Conservation (phyloP, 1,139 yeast genomes). For the Yamadazyma mexicana region DNA sequence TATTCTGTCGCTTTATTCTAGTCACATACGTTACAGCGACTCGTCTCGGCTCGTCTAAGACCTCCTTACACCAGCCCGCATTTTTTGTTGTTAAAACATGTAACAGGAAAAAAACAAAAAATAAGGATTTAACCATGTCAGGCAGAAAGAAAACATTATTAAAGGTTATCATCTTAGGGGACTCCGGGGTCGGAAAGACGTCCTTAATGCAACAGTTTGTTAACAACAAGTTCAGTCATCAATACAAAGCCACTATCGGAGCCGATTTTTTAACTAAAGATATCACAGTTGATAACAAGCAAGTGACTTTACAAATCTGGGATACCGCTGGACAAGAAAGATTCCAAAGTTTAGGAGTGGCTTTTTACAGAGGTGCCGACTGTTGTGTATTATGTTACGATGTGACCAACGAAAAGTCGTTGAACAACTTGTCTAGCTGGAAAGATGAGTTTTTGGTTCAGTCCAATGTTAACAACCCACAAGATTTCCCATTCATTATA, state of each 20-base stretch:
- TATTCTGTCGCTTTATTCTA: neutral
- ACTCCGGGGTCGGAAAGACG: conserved; percentile 97
- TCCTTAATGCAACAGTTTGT: conserved; percentile 96
- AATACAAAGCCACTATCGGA: conserved; percentile 96
- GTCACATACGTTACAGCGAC: too few species aligned
- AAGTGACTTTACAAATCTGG: conserved; percentile 89
- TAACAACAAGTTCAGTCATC: conserved; percentile 91
- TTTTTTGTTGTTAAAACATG: neutral
- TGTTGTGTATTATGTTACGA: conserved; percentile 96
- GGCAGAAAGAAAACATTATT: conserved; percentile 85
- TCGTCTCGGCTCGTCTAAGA: too few species aligned
- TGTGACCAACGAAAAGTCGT: conserved; percentile 89
- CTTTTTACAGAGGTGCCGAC: conserved; percentile 97
- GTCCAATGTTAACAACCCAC: conserved; percentile 91
- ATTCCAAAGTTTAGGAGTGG: conserved; percentile 95
- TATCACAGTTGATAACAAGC: conserved; percentile 68
- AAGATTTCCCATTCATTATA: conserved; percentile 91
- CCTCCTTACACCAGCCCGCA: conserved; percentile 2
- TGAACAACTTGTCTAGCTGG: conserved; percentile 89
- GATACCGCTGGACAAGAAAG: conserved; percentile 99
- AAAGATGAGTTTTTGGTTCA: conserved; percentile 93
- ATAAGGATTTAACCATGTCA: conserved; percentile 47
- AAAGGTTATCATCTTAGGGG: conserved; percentile 93
- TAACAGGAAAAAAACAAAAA: neutral
- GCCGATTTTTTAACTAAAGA: conserved; percentile 96